Percentiles rank a stretch among this genome's conserved stretches.
Conservation (phyloP, 2,329 filamentous ascomycete genomes). For the Coniochaeta ligniaria region DNA sequence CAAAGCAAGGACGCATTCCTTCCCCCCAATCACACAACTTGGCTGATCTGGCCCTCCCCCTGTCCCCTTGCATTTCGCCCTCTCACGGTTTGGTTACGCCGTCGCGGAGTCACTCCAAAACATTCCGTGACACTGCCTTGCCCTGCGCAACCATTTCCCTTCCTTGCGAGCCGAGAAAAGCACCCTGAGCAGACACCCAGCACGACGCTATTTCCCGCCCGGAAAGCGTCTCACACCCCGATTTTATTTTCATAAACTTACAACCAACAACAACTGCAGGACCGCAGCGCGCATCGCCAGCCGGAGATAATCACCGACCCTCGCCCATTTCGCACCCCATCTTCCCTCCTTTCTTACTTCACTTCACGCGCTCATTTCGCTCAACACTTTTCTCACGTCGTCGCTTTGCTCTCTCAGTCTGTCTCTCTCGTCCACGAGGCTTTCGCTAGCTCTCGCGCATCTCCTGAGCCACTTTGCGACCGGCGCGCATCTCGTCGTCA, state of each 20-base stretch:
- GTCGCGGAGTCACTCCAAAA: constrained; percentile 3
- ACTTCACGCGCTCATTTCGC: constrained; percentile 24
- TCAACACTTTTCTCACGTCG: constrained; percentile 12
- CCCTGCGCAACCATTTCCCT: constrained; percentile 8
- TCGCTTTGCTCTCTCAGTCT: constrained; percentile 10
- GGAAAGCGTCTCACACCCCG: constrained; percentile 4
- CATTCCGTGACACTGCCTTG: background rate
- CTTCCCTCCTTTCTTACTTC: constrained; percentile 16
- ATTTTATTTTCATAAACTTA: constrained; percentile 15
- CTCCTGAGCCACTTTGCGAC: background rate
- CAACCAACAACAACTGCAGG: constrained; percentile 13
- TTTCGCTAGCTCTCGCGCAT: constrained; percentile 41
- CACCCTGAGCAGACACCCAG: background rate
- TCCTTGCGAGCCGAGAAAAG: background rate
- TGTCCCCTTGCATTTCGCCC: constrained; percentile 2
- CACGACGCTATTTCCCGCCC: background rate
- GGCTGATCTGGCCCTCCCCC: background rate
- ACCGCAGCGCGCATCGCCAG: constrained; percentile 7
- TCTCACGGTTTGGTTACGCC: background rate
- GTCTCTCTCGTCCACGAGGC: constrained; percentile 19
- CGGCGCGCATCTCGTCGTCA: background rate
- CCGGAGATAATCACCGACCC: constrained; percentile 9
- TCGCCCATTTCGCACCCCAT: background rate
- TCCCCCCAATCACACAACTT: constrained; percentile 1
- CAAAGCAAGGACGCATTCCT: background rate